These are phyloP conservation scores for Chrysoporthe puriensis DNA, from an alignment of 2,329 filamentous ascomycete species.

Conservation along the genomic window DNA sequence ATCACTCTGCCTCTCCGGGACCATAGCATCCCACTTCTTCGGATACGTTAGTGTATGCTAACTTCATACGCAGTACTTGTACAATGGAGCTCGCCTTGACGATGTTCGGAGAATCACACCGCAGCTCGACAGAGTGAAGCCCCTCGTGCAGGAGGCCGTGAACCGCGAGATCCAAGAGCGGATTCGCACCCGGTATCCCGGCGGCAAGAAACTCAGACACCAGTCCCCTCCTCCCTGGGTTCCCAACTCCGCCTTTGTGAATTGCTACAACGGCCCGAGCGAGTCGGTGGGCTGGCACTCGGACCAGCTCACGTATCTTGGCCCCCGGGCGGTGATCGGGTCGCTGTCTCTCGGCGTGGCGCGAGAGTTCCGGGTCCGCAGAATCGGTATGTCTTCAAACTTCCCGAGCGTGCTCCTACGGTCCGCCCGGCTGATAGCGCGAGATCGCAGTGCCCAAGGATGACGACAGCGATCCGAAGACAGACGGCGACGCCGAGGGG, in stretches of 20 bases:
- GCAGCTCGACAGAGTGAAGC: conserved; percentile 70
- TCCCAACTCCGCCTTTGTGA: conserved; percentile 91
- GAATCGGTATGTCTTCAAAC: conserved; percentile 62
- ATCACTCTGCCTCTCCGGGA: not conserved
- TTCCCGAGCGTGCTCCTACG: conserved; percentile 38
- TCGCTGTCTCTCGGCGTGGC: conserved; percentile 89
- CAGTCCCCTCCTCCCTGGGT: conserved; percentile 76
- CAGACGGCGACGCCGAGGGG: conserved; percentile 65
- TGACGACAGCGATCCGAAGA: conserved; percentile 49
- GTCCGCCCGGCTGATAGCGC: not conserved
- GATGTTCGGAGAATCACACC: conserved; percentile 79
- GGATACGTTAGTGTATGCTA: not conserved
- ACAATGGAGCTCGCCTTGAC: conserved; percentile 77
- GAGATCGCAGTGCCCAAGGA: conserved; percentile 57
- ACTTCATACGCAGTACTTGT: conserved; percentile 61
- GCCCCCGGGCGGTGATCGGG: conserved; percentile 85
- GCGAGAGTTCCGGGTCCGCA: conserved; percentile 88
- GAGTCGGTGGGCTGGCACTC: conserved; percentile 91
- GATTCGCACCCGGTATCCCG: conserved; percentile 69
- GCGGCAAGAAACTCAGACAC: conserved; percentile 72
- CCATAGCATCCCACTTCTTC: not conserved
- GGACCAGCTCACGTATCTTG: conserved; percentile 87
- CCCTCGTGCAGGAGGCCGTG: conserved; percentile 72
- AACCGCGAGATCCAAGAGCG: conserved; percentile 76
- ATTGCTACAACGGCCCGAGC: conserved; percentile 83